Evolutionary conservation across 208 protist genomes (phyloP), one percentile per base, ranked within the genome.

Genomic region (Leishmania major): DNA sequence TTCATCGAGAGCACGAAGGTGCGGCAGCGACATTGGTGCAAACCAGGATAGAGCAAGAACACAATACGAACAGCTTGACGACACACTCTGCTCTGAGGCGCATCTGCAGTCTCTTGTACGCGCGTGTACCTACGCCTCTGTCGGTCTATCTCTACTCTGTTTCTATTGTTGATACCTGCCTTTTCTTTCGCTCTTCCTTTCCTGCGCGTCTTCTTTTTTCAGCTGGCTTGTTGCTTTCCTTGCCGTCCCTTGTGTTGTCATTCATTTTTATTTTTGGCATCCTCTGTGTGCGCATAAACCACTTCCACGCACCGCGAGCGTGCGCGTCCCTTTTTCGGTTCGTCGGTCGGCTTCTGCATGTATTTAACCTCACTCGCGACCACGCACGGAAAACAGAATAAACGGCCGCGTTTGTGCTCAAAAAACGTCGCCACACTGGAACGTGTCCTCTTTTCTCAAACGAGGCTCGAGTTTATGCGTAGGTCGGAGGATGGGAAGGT

Each of bases 401-500:
- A 45, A n/a, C 66, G 22, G n/a, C 62, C 31, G 15, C 13, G 62
- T 17, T 19, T 72, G 37, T 72, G 19, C 37, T 49, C 40, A 4
- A 47, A 47, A 72, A 45, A 13, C 15, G 25, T 72, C 22, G 66
- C 66, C 66, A 15, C 66, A 25, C 37, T 72, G 66, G 40, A n/a
- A 25, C 37, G 66, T 72, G 22, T n/a, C 40, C 62, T 17, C 62
- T n/a, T 72, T 47, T 72, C 25, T 11, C 45, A 59, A 25, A 25
- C 8, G 5, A 31, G 71, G 71, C 71, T 75, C 71, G n/a, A 72
- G 35, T 85, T 66, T 78, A 85, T 82, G 77, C 66, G 57, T 85
- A 78, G 82, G 31, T 75, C 69, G 78, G 76, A 77, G n/a, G 64
- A 79, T 83, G 79, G 53, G 78, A 79, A 60, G 67, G 83, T 86